Percentiles rank a stretch among this genome's conserved stretches.
These are phyloP conservation scores for Dentipellis sp. DNA, from an alignment of 768 basidiomycete genomes.

Conservation along the genomic window DNA sequence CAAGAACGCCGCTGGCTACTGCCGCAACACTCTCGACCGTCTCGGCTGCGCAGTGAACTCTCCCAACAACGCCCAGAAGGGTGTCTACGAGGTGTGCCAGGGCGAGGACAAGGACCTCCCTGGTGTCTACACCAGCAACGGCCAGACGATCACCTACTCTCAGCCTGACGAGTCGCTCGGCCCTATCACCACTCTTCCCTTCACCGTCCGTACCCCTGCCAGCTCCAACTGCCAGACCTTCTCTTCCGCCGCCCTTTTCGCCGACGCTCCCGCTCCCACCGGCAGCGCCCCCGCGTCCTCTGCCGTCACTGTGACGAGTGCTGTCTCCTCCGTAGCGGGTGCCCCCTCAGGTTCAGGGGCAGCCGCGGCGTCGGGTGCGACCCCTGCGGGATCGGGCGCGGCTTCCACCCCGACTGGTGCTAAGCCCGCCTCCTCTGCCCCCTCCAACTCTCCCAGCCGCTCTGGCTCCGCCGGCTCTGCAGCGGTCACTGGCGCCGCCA, in stretches of 20 bases:
- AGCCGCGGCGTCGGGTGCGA: too few relatives aligned
- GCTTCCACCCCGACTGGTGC: too few relatives aligned
- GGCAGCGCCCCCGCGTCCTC: slow-evolving; percentile 1
- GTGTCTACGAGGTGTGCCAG: slow-evolving; percentile 53
- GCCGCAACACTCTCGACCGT: slow-evolving; percentile 68
- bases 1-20: slow-evolving; percentile 37
- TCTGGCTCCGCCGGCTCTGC: slow-evolving; percentile 6
- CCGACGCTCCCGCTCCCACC: slow-evolving; percentile 9
- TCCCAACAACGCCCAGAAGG: slow-evolving; percentile 50
- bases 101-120: slow-evolving; percentile 57
- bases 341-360: too few relatives aligned
- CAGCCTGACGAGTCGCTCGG: slow-evolving; percentile 41
- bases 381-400: too few relatives aligned
- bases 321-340: too few relatives aligned
- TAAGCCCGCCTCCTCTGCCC: not conserved
- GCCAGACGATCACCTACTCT: slow-evolving; percentile 32
- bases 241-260: slow-evolving; percentile 27
- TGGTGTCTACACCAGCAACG: slow-evolving; percentile 37
- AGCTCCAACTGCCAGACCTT: slow-evolving; percentile 36
- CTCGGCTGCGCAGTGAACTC: slow-evolving; percentile 70
- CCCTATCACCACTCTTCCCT: slow-evolving; percentile 33
- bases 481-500: not conserved
- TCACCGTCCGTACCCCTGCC: slow-evolving; percentile 28
- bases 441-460: not conserved
- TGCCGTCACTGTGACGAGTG: too few relatives aligned